Evolutionary conservation across 108 stramenopile genomes (phyloP), one percentile per base, ranked within the genome.

Genomic region (Stephanodiscus triporus): DNA sequence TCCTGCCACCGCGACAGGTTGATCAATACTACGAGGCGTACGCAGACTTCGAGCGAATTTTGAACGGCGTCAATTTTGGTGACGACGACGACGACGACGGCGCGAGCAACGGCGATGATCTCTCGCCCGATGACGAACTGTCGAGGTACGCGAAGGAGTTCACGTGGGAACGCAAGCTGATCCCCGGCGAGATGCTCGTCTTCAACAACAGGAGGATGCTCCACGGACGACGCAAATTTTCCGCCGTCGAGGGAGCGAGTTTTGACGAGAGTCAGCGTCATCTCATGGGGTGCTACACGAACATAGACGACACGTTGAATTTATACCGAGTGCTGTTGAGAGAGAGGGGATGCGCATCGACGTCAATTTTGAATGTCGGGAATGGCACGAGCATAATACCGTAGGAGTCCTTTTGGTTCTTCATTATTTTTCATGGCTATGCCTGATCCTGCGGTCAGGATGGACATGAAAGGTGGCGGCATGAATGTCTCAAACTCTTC

Each of bases 131-230:
- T 16, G 58, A 59, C 34, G 63, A 73, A 26, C 69, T 93, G 13
- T 27, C 65, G 27, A 40, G 63, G 0, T 89, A 91, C 63, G 86
- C 88, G 17, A 49, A 68, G 17, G 75, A 87, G 13, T 81, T 82
- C 65, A 93, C 92, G 9, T 91, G 87, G 89, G 83, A 91, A 66
- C 51, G 68, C 17, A 50, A 56, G 34, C 73, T 93, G 55, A 16
- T 68, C 43, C 73, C 70, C 2, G 90, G 90, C 14, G 85, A 93
- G 20, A 78, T 91, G 32, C 69, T 93, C 9, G 83, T 93, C 0
- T 93, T 93, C 55, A 91, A 91, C 76, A 93, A 93, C 63, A 78
- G 85, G 54, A 79, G 92, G 29, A 89, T 93, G 89, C 65, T 91
- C 6, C 92, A 93, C 78, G 92, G 90, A 10, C 77, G 92, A 64